Conservation (phyloP, 371 early-diverging fungal species). For the Rhizopus sp. region DNA sequence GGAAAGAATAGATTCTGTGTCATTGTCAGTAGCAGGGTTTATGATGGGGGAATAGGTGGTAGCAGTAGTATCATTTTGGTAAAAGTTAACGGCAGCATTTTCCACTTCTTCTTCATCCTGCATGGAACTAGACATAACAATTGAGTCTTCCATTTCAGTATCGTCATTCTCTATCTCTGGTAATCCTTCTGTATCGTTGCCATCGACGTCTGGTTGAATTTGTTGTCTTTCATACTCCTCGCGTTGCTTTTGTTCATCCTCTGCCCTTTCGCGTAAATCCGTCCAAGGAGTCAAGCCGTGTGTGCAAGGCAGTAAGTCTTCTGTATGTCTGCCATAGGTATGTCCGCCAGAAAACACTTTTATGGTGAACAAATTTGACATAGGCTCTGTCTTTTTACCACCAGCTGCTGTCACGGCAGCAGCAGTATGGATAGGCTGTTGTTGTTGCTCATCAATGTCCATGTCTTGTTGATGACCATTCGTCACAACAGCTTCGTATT, state of each 20-base stretch:
- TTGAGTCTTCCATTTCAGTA: slow-evolving; percentile 20
- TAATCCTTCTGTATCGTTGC: slow-evolving; percentile 6
- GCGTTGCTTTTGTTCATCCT: slow-evolving; percentile 19
- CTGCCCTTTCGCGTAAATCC: slow-evolving; percentile 23
- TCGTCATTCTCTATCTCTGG: background rate
- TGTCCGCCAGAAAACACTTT: slow-evolving; percentile 33
- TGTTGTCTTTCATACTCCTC: slow-evolving; percentile 17
- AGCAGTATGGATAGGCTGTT: slow-evolving; percentile 42
- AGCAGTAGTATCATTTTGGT: background rate
- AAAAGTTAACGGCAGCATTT: slow-evolving; percentile 17
- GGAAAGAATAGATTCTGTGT: background rate
- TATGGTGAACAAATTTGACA: slow-evolving; percentile 46
- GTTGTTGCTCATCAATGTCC: slow-evolving; percentile 23
- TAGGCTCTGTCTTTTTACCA: slow-evolving; percentile 36
- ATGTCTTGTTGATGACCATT: slow-evolving; percentile 2
- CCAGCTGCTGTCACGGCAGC: slow-evolving; percentile 51
- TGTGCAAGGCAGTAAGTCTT: slow-evolving; percentile 18
- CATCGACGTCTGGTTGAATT: slow-evolving; percentile 1
- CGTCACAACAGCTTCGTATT: slow-evolving; percentile 5
- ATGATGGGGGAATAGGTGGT: slow-evolving; percentile 1
- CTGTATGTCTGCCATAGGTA: slow-evolving; percentile 3
- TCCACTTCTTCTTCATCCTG: slow-evolving; percentile 19
- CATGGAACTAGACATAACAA: slow-evolving; percentile 2
- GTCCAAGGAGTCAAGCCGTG: slow-evolving; percentile 4
- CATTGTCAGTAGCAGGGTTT: background rate